These are phyloP conservation scores for Neonectria sp. DNA, from an alignment of 2,329 filamentous ascomycete species.

Conservation along the genomic window DNA sequence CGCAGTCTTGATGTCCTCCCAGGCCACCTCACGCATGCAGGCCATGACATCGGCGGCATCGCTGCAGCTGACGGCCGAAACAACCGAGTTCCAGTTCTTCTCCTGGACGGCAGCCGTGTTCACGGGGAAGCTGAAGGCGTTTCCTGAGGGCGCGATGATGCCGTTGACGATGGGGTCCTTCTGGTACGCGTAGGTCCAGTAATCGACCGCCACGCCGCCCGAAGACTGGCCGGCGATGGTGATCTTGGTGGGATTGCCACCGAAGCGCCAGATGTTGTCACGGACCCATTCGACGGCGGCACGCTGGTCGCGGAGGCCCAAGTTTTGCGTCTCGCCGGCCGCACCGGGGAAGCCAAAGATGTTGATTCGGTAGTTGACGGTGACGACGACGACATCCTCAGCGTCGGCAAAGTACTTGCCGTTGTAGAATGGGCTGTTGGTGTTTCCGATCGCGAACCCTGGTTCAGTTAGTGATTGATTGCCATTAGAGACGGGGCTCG, in stretches of 20 bases:
- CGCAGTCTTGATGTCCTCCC: constrained; percentile 54
- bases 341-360: constrained; percentile 60
- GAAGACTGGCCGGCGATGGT: constrained; percentile 54
- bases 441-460: constrained; percentile 57
- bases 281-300: constrained; percentile 52
- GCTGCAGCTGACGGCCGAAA: constrained; percentile 56
- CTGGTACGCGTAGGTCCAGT: constrained; percentile 64
- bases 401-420: constrained; percentile 60
- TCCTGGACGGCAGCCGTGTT: constrained; percentile 53
- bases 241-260: constrained; percentile 49
- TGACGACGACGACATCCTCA: constrained; percentile 62
- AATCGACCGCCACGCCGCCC: constrained; percentile 58
- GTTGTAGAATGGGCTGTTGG: constrained; percentile 57
- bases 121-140: constrained; percentile 61
- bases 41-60: constrained; percentile 47
- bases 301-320: constrained; percentile 49
- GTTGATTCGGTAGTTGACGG: constrained; percentile 62
- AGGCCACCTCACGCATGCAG: constrained; percentile 57
- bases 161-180: constrained; percentile 65
- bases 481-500: accelerated
- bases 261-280: constrained; percentile 51
- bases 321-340: constrained; percentile 43
- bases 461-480: not conserved
- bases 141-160: constrained; percentile 63
- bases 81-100: constrained; percentile 60